These are phyloP conservation scores for Prunus yedoensis DNA, from an alignment of 331 rosid genomes.

Conservation along the genomic window DNA sequence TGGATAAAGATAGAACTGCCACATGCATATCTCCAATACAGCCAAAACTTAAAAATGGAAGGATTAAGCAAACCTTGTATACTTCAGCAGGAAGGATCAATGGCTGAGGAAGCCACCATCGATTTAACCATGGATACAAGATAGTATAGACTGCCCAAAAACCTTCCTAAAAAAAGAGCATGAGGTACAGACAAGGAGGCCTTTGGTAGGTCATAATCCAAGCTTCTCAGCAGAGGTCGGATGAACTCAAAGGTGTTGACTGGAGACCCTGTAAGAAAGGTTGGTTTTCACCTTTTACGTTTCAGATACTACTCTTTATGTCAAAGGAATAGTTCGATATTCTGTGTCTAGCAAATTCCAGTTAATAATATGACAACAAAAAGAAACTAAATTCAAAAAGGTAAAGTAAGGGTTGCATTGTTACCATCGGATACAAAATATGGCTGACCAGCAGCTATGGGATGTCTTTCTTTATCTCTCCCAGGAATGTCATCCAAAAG, in stretches of 20 bases:
- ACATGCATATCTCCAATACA: neutral
- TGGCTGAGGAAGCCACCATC: slow-evolving; percentile 95
- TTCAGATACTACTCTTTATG: neutral
- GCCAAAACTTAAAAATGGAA: neutral
- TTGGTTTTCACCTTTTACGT: slow-evolving; percentile 6
- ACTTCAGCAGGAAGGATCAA: slow-evolving; percentile 90
- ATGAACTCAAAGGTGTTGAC: slow-evolving; percentile 81
- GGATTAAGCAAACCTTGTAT: slow-evolving; percentile 58
- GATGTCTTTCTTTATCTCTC: slow-evolving; percentile 46
- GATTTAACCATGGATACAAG: slow-evolving; percentile 78
- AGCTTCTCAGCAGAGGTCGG: slow-evolving; percentile 68
- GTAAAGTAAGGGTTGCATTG: neutral
- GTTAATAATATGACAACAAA: neutral
- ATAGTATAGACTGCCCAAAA: slow-evolving; percentile 60
- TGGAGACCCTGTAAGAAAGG: slow-evolving; percentile 64
- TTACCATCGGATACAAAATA: slow-evolving; percentile 91
- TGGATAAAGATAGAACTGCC: neutral
- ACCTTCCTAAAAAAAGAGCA: slow-evolving; percentile 69
- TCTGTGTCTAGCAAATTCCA: neutral
- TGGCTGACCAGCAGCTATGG: slow-evolving; percentile 91
- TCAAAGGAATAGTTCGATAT: neutral
- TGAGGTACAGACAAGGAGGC: slow-evolving; percentile 49
- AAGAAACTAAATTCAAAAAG: neutral
- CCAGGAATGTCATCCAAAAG: slow-evolving; percentile 64
- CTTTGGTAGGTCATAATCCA: slow-evolving; percentile 69